A percentile compares a stretch with the other conserved stretches of the same genome.
phyloP scores from a whole-genome alignment of 495 filamentous ascomycete species.

The Chaetomium fimeti region DNA sequence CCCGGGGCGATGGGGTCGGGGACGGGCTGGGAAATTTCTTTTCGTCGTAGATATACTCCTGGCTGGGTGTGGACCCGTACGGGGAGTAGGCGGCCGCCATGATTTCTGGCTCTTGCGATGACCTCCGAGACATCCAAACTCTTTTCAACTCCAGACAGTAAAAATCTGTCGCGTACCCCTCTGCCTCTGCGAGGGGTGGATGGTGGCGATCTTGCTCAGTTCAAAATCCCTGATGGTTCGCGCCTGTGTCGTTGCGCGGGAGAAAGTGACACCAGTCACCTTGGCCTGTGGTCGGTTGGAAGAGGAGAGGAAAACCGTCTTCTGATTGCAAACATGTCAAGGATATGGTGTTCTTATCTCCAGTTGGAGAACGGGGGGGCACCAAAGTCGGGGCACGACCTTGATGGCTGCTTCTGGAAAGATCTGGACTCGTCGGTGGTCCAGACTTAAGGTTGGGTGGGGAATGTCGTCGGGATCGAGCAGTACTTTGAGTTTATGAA shows the following conservation, averaged over 20 bases:
- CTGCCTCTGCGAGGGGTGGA: conserved; percentile 29
- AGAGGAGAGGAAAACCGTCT: conserved; percentile 50
- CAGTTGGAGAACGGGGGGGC: conserved; percentile 31
- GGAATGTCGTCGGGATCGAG: conserved; percentile 22
- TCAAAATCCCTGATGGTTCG: conserved; percentile 30
- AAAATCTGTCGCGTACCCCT: conserved; percentile 24
- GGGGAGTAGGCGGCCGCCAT: conserved; percentile 51
- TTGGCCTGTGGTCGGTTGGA: conserved; percentile 57
- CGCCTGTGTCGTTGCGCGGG: conserved; percentile 50
- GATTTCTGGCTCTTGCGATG: conserved; percentile 39
- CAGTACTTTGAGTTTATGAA: conserved; percentile 4
- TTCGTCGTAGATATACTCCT: conserved; percentile 44
- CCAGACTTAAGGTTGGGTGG: conserved; percentile 27
- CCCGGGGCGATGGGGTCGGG: conserved; percentile 52
- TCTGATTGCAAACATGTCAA: conserved; percentile 54
- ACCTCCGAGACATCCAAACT: conserved; percentile 34
- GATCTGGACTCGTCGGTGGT: conserved; percentile 33
- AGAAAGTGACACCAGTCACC: conserved; percentile 53
- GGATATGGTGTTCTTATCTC: conserved; percentile 40
- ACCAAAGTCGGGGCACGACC: conserved; percentile 36
- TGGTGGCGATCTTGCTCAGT: conserved; percentile 26
- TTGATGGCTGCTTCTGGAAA: conserved; percentile 33
- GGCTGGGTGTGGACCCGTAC: conserved; percentile 44
- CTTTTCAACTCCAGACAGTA: conserved; percentile 20
- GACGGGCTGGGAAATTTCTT: conserved; percentile 47